Conservation (phyloP, 1,284 basidiomycete species). For the Mycena sp. region DNA sequence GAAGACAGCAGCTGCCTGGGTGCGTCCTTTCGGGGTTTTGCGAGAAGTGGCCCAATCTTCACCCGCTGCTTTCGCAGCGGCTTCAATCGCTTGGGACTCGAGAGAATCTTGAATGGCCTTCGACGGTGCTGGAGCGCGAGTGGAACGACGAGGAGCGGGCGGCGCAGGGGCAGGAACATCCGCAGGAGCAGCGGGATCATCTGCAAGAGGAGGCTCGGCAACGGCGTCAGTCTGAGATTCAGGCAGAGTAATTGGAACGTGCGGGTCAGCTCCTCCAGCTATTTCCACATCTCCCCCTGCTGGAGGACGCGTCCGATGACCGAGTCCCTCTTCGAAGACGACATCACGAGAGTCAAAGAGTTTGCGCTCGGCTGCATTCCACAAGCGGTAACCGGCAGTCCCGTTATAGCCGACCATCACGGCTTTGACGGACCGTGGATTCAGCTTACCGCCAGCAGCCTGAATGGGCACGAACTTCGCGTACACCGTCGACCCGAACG, state of each 20-base stretch:
- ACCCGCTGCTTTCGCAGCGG: conserved; percentile 6
- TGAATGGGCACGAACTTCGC: conserved; percentile 36
- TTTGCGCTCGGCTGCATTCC: conserved; percentile 12
- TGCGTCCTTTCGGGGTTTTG: background rate
- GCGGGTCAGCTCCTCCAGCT: conserved; percentile 11
- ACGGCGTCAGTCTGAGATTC: background rate
- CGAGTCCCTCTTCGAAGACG: conserved; percentile 36
- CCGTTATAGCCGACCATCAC: conserved; percentile 36
- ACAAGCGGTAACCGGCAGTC: conserved; percentile 33
- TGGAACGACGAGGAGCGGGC: conserved; percentile 1
- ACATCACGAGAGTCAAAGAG: conserved; percentile 33
- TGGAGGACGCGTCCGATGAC: conserved; percentile 23
- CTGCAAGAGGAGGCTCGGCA: background rate
- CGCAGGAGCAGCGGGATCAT: background rate
- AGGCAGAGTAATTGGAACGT: background rate
- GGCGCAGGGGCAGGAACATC: background rate
- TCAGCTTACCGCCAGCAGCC: conserved; percentile 34
- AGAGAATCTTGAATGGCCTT: conserved; percentile 1
- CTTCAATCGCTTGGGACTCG: conserved; percentile 5
- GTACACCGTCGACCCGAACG: conserved; percentile 35
- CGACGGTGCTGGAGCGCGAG: background rate
- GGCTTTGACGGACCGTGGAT: conserved; percentile 30
- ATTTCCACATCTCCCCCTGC: conserved; percentile 20
- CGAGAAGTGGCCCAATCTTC: conserved; percentile 12
- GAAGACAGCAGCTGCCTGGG: conserved; percentile 3